Evolutionary conservation across 2,329 filamentous ascomycete species (phyloP).

Genomic region (Hymenoscyphus scutula): DNA sequence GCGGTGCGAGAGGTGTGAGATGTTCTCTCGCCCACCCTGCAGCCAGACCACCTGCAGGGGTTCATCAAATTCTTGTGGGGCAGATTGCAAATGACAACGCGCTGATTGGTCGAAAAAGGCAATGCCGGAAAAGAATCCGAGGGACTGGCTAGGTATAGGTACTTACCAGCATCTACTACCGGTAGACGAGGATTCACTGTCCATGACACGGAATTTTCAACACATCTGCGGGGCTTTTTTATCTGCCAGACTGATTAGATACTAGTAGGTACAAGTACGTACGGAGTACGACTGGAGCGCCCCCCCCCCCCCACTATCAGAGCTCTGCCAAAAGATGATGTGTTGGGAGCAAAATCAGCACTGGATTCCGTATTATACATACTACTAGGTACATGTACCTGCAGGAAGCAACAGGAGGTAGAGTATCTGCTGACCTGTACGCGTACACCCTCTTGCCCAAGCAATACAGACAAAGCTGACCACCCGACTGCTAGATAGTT

Average conservation of each 20-base stretch:
- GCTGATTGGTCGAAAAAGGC: not conserved
- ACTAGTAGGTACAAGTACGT: too few species aligned
- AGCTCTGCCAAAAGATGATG: too few species aligned
- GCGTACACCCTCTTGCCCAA: not conserved
- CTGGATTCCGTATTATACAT: not conserved
- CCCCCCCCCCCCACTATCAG: too few species aligned
- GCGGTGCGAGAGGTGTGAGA: not conserved
- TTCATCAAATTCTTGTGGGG: not conserved
- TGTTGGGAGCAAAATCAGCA: not conserved
- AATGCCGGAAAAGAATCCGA: not conserved
- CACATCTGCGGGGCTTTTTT: not conserved
- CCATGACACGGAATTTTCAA: not conserved
- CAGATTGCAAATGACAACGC: not conserved
- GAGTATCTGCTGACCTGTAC: not conserved
- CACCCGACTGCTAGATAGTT: not conserved
- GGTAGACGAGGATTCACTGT: not conserved
- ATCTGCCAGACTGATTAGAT: not conserved
- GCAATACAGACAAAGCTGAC: not conserved
- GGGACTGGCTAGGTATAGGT: not conserved
- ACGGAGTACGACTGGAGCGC: too few species aligned
- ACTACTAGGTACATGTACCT: not conserved
- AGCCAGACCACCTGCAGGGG: not conserved
- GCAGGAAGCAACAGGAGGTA: not conserved
- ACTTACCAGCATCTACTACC: not conserved
- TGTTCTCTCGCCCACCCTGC: not conserved